A percentile compares a stretch with the other conserved stretches of the same genome.
phyloP scores from a whole-genome alignment of 805 yeast species.

The Candida golubevii region DNA sequence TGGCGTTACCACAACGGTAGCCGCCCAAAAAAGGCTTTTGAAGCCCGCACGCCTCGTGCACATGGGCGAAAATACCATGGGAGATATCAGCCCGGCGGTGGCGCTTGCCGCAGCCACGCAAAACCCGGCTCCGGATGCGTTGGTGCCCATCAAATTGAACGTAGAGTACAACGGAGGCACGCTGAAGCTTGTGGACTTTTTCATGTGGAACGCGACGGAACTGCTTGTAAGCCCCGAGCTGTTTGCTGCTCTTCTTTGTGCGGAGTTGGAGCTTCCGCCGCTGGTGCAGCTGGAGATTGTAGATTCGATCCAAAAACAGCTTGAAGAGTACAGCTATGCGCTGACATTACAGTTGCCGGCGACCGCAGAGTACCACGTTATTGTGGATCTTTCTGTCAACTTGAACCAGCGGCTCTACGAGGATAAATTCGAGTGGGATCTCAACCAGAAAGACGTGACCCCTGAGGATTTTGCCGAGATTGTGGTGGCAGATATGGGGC shows the following conservation, averaged over 20 bases:
- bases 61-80: slow-evolving; percentile 3
- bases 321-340: slow-evolving; percentile 67
- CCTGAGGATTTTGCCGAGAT: slow-evolving; percentile 83
- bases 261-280: slow-evolving; percentile 77
- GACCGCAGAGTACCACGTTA: slow-evolving; percentile 58
- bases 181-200: slow-evolving; percentile 52
- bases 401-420: slow-evolving; percentile 80
- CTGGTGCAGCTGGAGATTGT: slow-evolving; percentile 60
- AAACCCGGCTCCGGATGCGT: slow-evolving; percentile 24
- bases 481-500: slow-evolving; percentile 81
- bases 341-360: slow-evolving; percentile 62
- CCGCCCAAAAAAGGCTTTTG: slow-evolving; percentile 27
- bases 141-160: slow-evolving; percentile 65
- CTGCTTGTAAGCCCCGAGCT: slow-evolving; percentile 65
- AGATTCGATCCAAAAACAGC: slow-evolving; percentile 70
- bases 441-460: slow-evolving; percentile 48
- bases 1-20: slow-evolving; percentile 32
- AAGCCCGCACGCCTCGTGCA: slow-evolving; percentile 16
- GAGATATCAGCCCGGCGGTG: slow-evolving; percentile 3
- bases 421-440: slow-evolving; percentile 94
- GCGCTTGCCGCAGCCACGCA: background rate
- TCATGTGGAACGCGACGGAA: slow-evolving; percentile 73
- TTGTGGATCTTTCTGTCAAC: slow-evolving; percentile 76
- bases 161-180: slow-evolving; percentile 54
- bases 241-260: slow-evolving; percentile 69